Evolutionary conservation across 306 rosid species (phyloP).

Genomic region (Styphnolobium japonicum): DNA sequence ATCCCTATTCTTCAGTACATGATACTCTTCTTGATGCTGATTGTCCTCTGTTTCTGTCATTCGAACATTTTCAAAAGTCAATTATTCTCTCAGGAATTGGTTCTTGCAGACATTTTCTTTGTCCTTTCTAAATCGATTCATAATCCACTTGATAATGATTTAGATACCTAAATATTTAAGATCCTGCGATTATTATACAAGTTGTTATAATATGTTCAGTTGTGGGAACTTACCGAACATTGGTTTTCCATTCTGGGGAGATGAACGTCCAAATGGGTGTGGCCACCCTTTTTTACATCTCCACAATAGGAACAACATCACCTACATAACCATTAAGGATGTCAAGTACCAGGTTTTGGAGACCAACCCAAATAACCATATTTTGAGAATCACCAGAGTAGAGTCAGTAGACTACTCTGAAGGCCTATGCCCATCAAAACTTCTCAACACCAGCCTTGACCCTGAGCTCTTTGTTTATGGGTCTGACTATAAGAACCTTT

Average conservation of each 20-base stretch:
- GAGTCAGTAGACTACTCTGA: slow-evolving; percentile 19
- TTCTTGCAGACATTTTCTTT: neutral
- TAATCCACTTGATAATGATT: slow-evolving; percentile 17
- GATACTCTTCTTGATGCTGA: too few relatives aligned
- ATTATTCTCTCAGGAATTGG: too few relatives aligned
- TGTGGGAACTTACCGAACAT: slow-evolving; percentile 26
- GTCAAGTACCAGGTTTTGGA: slow-evolving; percentile 31
- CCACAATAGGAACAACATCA: neutral
- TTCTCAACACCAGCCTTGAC: slow-evolving; percentile 33
- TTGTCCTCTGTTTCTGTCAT: neutral
- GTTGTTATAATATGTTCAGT: slow-evolving; percentile 6
- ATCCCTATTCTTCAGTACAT: neutral
- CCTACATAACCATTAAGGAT: slow-evolving; percentile 28
- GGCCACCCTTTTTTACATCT: slow-evolving; percentile 43
- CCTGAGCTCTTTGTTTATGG: slow-evolving; percentile 17
- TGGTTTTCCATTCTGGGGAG: slow-evolving; percentile 51
- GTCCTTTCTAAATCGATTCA: slow-evolving; percentile 29
- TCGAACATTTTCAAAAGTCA: neutral
- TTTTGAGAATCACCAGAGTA: slow-evolving; percentile 38
- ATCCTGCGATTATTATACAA: neutral
- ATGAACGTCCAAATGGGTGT: slow-evolving; percentile 28
- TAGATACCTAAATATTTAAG: slow-evolving; percentile 17
- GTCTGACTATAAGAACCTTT: slow-evolving; percentile 9
- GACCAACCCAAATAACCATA: neutral
- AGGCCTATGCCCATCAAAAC: slow-evolving; percentile 28